Conservation (phyloP, 495 filamentous ascomycete genomes). For the Aspergillus homomorphus region DNA sequence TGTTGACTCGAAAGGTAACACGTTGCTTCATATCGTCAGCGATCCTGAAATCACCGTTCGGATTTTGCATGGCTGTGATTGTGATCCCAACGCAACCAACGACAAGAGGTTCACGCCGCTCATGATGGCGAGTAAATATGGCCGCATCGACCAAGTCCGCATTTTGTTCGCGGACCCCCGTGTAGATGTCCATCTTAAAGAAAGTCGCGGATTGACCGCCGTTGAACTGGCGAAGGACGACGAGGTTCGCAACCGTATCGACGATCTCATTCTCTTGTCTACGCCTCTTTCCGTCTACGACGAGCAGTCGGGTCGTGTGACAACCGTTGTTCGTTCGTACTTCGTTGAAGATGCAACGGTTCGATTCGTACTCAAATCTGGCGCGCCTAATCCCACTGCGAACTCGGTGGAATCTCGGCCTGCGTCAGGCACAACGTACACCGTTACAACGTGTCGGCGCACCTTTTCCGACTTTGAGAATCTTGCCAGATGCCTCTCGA, state of each 20-base stretch:
- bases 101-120: constrained; percentile 93
- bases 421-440: constrained; percentile 64
- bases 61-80: constrained; percentile 79
- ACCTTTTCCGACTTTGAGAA: constrained; percentile 90
- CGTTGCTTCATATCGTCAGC: constrained; percentile 86
- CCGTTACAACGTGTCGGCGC: constrained; percentile 90
- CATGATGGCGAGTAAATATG: constrained; percentile 99
- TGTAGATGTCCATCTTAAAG: constrained; percentile 81
- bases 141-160: constrained; percentile 87
- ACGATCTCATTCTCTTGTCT: constrained; percentile 85
- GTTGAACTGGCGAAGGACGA: constrained; percentile 98
- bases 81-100: constrained; percentile 92
- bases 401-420: constrained; percentile 37
- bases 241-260: constrained; percentile 92
- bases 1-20: constrained; percentile 90
- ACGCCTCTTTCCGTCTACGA: constrained; percentile 45
- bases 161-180: constrained; percentile 81
- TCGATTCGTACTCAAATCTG: constrained; percentile 90
- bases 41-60: constrained; percentile 72
- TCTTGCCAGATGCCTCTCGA: constrained; percentile 76
- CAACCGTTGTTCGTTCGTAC: constrained; percentile 92
- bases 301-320: constrained; percentile 74
- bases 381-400: constrained; percentile 48
- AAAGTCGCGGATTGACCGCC: constrained; percentile 85
- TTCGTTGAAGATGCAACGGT: constrained; percentile 97